Percentiles rank a stretch among this genome's conserved stretches.
Evolutionary conservation across 2,329 filamentous ascomycete genomes (phyloP).

Genomic region (Aspergillus candidus): DNA sequence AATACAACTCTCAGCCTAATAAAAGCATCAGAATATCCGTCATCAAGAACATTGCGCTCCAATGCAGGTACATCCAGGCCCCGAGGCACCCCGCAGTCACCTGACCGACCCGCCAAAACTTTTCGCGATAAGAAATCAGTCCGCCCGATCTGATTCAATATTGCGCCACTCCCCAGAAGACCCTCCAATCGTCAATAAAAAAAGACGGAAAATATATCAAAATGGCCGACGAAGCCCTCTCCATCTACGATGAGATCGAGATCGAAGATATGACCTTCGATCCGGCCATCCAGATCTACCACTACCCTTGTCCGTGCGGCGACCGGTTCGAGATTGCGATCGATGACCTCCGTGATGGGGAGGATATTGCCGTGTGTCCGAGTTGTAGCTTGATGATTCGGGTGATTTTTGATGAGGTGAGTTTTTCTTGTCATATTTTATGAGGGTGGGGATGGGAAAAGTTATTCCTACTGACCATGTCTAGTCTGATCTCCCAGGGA

Average conservation of each 20-base stretch:
- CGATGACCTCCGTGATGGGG: slow-evolving; percentile 75
- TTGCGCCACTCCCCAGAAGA: not conserved
- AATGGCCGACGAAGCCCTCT: slow-evolving; percentile 60
- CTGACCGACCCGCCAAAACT: too few relatives aligned
- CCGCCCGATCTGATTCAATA: too few relatives aligned
- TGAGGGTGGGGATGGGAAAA: slow-evolving; percentile 2
- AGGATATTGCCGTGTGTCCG: slow-evolving; percentile 94
- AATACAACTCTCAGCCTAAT: too few relatives aligned
- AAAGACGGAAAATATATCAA: slow-evolving; percentile 13
- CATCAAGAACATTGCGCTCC: too few relatives aligned
- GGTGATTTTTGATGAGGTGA: slow-evolving; percentile 82
- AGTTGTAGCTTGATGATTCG: slow-evolving; percentile 96
- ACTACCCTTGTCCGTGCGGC: slow-evolving; percentile 95
- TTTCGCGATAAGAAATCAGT: too few relatives aligned
- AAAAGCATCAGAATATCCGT: too few relatives aligned
- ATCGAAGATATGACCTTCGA: slow-evolving; percentile 98
- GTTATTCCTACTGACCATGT: slow-evolving; percentile 4
- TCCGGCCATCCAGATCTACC: slow-evolving; percentile 74
- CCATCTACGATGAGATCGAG: slow-evolving; percentile 95
- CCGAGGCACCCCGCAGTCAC: too few relatives aligned
- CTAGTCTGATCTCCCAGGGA: slow-evolving; percentile 49
- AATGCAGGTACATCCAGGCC: too few relatives aligned
- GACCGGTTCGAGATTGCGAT: slow-evolving; percentile 91
- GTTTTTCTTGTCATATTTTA: slow-evolving; percentile 24
- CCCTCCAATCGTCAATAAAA: not conserved